Evolutionary conservation across 371 early-diverging fungal species (phyloP).

Genomic region (Lichtheimia ramosa): DNA sequence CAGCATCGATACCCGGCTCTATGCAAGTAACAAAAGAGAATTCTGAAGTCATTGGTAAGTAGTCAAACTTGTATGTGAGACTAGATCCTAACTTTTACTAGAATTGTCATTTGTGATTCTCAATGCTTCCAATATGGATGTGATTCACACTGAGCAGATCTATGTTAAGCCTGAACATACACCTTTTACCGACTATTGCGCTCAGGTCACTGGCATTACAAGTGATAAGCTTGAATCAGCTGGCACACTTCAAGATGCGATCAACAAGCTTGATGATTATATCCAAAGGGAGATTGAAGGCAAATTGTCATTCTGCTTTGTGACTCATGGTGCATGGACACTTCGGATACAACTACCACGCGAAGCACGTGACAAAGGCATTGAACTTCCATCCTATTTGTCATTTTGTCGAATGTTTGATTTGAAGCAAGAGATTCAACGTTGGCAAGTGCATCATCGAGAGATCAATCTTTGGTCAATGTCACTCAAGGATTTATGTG

Average conservation of each 20-base stretch:
- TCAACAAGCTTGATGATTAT: conserved; percentile 56
- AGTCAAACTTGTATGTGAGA: not conserved
- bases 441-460: conserved; percentile 64
- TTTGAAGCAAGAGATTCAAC: conserved; percentile 69
- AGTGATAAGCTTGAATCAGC: conserved; percentile 53
- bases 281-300: conserved; percentile 59
- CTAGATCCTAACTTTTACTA: not conserved
- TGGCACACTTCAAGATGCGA: conserved; percentile 61
- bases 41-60: conserved; percentile 47
- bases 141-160: conserved; percentile 60
- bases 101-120: conserved; percentile 46
- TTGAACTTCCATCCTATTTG: conserved; percentile 63
- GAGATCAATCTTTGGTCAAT: conserved; percentile 54
- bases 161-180: conserved; percentile 71
- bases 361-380: conserved; percentile 69
- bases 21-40: conserved; percentile 64
- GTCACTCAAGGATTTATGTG: conserved; percentile 67
- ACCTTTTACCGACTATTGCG: conserved; percentile 65
- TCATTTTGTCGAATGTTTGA: conserved; percentile 70
- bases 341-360: conserved; percentile 73
- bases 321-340: conserved; percentile 77
- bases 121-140: conserved; percentile 37
- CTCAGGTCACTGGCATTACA: conserved; percentile 67
- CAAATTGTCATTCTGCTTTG: conserved; percentile 67
- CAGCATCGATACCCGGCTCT: conserved; percentile 54